phyloP scores from a whole-genome alignment of 2,329 filamentous ascomycete species.

The Sclerotinia borealis region DNA sequence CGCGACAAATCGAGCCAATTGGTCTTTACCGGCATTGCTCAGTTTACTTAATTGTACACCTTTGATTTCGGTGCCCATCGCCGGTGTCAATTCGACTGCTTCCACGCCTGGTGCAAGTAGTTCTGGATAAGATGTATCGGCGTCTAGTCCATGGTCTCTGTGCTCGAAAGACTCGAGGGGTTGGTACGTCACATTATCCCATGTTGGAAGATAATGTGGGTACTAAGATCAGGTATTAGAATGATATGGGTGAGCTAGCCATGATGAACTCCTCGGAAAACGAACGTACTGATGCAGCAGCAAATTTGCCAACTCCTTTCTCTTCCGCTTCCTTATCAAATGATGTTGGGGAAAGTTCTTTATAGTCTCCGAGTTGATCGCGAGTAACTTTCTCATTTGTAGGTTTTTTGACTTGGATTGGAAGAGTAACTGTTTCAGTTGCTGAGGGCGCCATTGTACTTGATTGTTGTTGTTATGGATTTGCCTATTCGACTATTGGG shows the following conservation, averaged over 20 bases:
- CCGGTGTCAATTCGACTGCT: slow-evolving; percentile 60
- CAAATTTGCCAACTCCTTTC: slow-evolving; percentile 26
- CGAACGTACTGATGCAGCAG: slow-evolving; percentile 26
- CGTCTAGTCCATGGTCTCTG: slow-evolving; percentile 69
- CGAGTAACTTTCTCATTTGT: slow-evolving; percentile 21
- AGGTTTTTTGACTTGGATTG: slow-evolving; percentile 13
- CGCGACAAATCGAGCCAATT: slow-evolving; percentile 69
- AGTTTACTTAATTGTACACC: slow-evolving; percentile 68
- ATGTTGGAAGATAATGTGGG: slow-evolving; percentile 63
- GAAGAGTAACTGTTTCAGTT: slow-evolving; percentile 24
- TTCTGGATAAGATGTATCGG: slow-evolving; percentile 62
- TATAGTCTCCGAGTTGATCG: slow-evolving; percentile 25
- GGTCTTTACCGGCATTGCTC: slow-evolving; percentile 63
- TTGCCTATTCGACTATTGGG: not conserved
- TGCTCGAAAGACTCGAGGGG: slow-evolving; percentile 66
- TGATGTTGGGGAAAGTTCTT: slow-evolving; percentile 29
- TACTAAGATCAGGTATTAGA: slow-evolving; percentile 7
- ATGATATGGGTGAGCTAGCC: not conserved
- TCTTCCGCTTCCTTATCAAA: slow-evolving; percentile 29
- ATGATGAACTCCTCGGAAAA: not conserved
- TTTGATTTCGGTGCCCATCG: slow-evolving; percentile 65
- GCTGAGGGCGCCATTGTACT: slow-evolving; percentile 28
- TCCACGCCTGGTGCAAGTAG: slow-evolving; percentile 51
- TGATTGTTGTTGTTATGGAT: not conserved
- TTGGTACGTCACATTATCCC: slow-evolving; percentile 56